Percentiles rank a stretch among this genome's conserved stretches.
Conservation (phyloP, 306 rosid genomes). For the Purshia tridentata region DNA sequence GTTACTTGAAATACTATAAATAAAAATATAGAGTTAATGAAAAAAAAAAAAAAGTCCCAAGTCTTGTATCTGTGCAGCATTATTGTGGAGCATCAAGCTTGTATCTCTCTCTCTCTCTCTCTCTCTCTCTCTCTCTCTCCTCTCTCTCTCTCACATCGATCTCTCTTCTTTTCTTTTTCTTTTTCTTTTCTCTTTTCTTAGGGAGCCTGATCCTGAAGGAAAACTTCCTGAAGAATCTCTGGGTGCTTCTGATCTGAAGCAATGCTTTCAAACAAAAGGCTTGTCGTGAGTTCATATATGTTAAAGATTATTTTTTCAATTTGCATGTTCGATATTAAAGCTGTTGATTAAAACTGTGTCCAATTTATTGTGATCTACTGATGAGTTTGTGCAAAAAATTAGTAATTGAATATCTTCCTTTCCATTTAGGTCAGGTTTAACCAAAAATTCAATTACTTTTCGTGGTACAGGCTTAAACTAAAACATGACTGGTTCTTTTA, state of each 20-base stretch:
- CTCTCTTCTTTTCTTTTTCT: too few relatives aligned
- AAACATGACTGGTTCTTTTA: conserved; percentile 23
- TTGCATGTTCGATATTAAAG: neutral
- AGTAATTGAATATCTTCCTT: too few relatives aligned
- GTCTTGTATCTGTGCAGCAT: neutral
- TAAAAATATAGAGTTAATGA: neutral
- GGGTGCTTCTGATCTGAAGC: conserved; percentile 73
- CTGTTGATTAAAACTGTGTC: too few relatives aligned
- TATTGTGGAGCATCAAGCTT: conserved; percentile 5
- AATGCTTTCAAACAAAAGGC: conserved; percentile 71
- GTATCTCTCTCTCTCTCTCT: neutral
- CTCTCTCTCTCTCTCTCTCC: neutral
- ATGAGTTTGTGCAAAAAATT: too few relatives aligned
- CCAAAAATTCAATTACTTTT: neutral
- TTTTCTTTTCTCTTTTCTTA: conserved; percentile 33
- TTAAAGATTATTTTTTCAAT: neutral
- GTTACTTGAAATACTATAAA: neutral
- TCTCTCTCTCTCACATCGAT: neutral
- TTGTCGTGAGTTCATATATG: conserved; percentile 64
- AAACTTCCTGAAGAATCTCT: conserved; percentile 87
- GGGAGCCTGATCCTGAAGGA: conserved; percentile 89
- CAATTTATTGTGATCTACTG: too few relatives aligned
- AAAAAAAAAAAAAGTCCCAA: neutral
- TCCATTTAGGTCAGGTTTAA: too few relatives aligned
- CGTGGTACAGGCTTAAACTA: conserved; percentile 8